These are phyloP conservation scores for Phytophthora litchii DNA, from an alignment of 352 stramenopile species.

Conservation along the genomic window DNA sequence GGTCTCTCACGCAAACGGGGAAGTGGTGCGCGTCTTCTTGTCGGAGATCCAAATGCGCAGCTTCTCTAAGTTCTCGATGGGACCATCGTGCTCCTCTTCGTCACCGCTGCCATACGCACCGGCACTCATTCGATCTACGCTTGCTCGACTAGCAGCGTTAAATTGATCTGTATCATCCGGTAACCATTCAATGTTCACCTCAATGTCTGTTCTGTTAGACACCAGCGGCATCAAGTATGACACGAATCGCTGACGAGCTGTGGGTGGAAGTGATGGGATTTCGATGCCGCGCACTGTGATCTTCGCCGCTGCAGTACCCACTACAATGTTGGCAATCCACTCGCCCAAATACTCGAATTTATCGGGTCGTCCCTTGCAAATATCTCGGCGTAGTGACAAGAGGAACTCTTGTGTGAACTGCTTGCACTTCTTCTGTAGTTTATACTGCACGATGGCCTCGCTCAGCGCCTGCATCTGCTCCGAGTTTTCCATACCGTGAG, in stretches of 20 bases:
- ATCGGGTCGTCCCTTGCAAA: constrained; percentile 79
- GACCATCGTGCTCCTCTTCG: constrained; percentile 25
- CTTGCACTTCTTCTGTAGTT: constrained; percentile 80
- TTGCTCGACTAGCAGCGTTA: constrained; percentile 39
- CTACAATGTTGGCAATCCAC: constrained; percentile 84
- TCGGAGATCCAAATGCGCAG: constrained; percentile 89
- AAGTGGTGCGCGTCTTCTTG: constrained; percentile 80
- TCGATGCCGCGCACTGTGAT: constrained; percentile 85
- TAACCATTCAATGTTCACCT: constrained; percentile 87
- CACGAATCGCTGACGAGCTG: constrained; percentile 73
- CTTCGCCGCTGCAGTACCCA: constrained; percentile 65
- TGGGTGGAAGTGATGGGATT: constrained; percentile 63
- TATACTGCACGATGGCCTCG: constrained; percentile 73
- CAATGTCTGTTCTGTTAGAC: constrained; percentile 82
- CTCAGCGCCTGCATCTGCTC: constrained; percentile 70
- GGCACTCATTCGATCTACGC: constrained; percentile 46
- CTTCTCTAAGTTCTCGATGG: constrained; percentile 67
- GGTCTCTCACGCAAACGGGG: constrained; percentile 59
- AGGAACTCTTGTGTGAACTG: constrained; percentile 78
- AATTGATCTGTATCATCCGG: constrained; percentile 55
- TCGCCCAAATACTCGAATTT: constrained; percentile 86
- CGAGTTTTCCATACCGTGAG: constrained; percentile 77
- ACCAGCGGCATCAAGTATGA: constrained; percentile 80
- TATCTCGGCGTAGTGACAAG: constrained; percentile 70
- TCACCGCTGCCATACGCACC: constrained; percentile 25